phyloP scores from a whole-genome alignment of 306 rosid genomes.

The Vicia villosa region DNA sequence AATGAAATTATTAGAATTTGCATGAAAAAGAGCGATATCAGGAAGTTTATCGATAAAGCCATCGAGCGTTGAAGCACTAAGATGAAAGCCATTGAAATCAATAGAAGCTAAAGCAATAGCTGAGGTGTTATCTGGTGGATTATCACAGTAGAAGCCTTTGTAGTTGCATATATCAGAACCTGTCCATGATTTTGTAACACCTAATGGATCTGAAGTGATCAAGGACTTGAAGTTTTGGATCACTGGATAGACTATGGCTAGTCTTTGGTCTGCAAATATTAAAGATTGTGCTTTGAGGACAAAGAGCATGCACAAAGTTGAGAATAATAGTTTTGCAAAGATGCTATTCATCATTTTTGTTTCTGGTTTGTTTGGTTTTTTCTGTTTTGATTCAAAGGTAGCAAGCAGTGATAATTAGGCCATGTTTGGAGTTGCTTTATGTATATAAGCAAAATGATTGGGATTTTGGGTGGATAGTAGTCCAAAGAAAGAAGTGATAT shows the following conservation, averaged over 20 bases:
- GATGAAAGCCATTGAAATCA: slow-evolving; percentile 82
- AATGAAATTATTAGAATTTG: slow-evolving; percentile 72
- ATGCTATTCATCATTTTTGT: neutral
- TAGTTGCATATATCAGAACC: slow-evolving; percentile 80
- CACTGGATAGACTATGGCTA: slow-evolving; percentile 59
- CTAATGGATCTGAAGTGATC: slow-evolving; percentile 70
- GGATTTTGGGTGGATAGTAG: neutral
- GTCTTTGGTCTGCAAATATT: slow-evolving; percentile 71
- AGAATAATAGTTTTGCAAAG: neutral
- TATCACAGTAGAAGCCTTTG: slow-evolving; percentile 79
- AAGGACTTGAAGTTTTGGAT: slow-evolving; percentile 85
- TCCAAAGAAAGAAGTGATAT: slow-evolving; percentile 22
- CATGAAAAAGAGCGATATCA: slow-evolving; percentile 87
- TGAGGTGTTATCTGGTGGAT: slow-evolving; percentile 70
- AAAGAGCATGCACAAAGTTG: neutral
- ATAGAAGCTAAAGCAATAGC: slow-evolving; percentile 75
- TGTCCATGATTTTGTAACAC: slow-evolving; percentile 69
- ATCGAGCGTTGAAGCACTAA: slow-evolving; percentile 66
- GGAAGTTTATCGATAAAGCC: slow-evolving; percentile 82
- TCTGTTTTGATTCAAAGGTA: neutral
- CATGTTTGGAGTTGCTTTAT: neutral
- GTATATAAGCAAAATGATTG: slow-evolving; percentile 10
- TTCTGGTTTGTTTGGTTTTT: too few relatives aligned
- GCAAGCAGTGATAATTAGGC: neutral
- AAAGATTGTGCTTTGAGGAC: slow-evolving; percentile 25